Conservation (phyloP, 768 basidiomycete species). For the Phlebiopsis flavidoalba region DNA sequence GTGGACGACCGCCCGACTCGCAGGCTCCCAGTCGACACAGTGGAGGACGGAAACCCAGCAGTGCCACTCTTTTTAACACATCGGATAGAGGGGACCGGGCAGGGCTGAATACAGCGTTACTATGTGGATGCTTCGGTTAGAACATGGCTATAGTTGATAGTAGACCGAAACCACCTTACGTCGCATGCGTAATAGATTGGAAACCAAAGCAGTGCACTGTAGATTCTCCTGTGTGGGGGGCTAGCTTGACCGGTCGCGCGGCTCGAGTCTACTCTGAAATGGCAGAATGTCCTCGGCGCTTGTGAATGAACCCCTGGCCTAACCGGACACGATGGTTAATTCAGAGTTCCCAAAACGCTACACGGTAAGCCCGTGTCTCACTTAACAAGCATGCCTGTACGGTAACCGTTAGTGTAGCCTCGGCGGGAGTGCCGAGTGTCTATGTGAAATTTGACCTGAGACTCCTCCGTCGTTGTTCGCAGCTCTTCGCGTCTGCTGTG, state of each 20-base stretch:
- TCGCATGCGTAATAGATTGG: conserved; percentile 47
- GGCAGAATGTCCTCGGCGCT: conserved; percentile 62
- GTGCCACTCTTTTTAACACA: no score
- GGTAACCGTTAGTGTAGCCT: conserved; percentile 57
- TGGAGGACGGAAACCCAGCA: no score
- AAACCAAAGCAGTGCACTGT: conserved; percentile 44
- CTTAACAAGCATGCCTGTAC: conserved; percentile 50
- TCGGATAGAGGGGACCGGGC: no score
- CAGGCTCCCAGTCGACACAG: no score
- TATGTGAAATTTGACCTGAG: conserved; percentile 71
- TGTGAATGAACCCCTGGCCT: conserved; percentile 34
- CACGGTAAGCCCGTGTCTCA: background rate
- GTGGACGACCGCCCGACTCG: no score
- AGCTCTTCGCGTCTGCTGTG: conserved; percentile 62
- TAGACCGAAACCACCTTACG: conserved; percentile 39
- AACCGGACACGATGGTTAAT: background rate
- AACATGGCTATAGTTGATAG: conserved; percentile 4
- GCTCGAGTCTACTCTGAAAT: conserved; percentile 75
- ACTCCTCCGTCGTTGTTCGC: conserved; percentile 73
- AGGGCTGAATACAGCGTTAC: no score
- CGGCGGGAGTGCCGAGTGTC: conserved; percentile 66
- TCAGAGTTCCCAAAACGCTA: background rate
- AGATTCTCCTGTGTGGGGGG: conserved; percentile 59
- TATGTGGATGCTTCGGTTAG: conserved; percentile 6
- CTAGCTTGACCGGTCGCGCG: conserved; percentile 67